Conservation (phyloP, 129 eudicot genomes). For the Calendula officinalis region DNA sequence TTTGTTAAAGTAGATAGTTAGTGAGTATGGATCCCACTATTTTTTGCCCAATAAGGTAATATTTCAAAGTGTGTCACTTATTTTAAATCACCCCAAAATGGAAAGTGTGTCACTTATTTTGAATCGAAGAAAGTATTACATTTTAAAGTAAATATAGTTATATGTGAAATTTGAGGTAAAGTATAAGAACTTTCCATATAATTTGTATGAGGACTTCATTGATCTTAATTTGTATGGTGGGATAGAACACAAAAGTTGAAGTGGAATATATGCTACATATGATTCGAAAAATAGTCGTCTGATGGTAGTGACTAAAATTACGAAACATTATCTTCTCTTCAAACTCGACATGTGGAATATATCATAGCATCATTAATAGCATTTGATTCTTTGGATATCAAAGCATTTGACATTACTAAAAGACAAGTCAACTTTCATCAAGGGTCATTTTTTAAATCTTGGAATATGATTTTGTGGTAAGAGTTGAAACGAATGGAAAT, state of each 20-base stretch:
- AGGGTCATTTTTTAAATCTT: neutral
- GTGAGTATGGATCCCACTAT: no score
- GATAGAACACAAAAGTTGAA: constrained; percentile 8
- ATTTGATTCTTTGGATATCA: neutral
- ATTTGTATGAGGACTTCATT: no score
- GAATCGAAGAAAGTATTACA: no score
- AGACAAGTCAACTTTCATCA: neutral
- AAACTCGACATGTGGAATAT: neutral
- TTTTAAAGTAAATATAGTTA: no score
- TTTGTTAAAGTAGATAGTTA: no score
- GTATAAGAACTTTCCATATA: no score
- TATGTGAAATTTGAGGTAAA: no score
- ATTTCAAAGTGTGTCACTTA: no score
- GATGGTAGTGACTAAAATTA: neutral
- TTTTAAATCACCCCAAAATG: no score
- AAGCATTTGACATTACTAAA: constrained; percentile 24
- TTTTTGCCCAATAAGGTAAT: no score
- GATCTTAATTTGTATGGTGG: neutral
- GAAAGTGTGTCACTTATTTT: no score
- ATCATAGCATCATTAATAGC: neutral
- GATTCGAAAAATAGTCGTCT: constrained; percentile 8
- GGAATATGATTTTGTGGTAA: constrained; percentile 8
- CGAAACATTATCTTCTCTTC: constrained; percentile 2
- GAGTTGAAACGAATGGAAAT: neutral
- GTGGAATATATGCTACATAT: neutral